phyloP scores from a whole-genome alignment of 352 stramenopile species.

The Peronospora destructor region DNA sequence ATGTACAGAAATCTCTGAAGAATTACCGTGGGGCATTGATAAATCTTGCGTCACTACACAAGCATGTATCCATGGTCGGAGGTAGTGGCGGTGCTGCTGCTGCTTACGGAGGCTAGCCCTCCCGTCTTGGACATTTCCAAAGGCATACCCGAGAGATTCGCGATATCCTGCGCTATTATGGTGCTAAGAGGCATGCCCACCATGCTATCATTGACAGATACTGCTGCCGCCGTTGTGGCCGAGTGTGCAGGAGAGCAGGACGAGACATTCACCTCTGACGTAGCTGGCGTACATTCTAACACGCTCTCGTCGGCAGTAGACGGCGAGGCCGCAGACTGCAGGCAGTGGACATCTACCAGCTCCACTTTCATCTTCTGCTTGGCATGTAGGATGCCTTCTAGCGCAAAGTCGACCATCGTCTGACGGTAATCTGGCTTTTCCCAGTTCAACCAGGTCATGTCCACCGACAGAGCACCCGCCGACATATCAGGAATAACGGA shows the following conservation, averaged over 20 bases:
- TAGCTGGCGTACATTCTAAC: conserved; percentile 5
- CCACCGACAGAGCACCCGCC: conserved; percentile 26
- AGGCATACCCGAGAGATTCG: conserved; percentile 11
- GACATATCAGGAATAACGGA: conserved; percentile 37
- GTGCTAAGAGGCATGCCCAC: conserved; percentile 16
- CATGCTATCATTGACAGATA: conserved; percentile 9
- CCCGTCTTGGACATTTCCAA: conserved; percentile 17
- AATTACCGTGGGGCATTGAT: conserved; percentile 2
- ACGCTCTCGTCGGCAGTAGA: conserved; percentile 7
- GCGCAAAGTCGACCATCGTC: conserved; percentile 52
- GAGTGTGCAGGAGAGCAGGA: conserved; percentile 8
- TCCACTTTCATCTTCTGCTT: conserved; percentile 59
- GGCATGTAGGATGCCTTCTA: conserved; percentile 63
- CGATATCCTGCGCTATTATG: conserved; percentile 21
- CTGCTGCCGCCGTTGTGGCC: not conserved
- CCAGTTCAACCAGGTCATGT: conserved; percentile 48
- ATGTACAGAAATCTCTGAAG: conserved; percentile 1
- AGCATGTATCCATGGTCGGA: conserved; percentile 30
- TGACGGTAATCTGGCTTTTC: conserved; percentile 58
- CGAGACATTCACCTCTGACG: conserved; percentile 17
- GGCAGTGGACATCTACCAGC: conserved; percentile 45
- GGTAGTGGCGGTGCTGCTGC: not conserved
- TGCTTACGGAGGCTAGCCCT: not conserved
- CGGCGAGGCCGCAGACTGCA: conserved; percentile 11
- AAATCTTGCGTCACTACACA: conserved; percentile 13